These are phyloP conservation scores for Cinnamomum chago DNA, from an alignment of 164 flowering plant genomes.

Conservation along the genomic window DNA sequence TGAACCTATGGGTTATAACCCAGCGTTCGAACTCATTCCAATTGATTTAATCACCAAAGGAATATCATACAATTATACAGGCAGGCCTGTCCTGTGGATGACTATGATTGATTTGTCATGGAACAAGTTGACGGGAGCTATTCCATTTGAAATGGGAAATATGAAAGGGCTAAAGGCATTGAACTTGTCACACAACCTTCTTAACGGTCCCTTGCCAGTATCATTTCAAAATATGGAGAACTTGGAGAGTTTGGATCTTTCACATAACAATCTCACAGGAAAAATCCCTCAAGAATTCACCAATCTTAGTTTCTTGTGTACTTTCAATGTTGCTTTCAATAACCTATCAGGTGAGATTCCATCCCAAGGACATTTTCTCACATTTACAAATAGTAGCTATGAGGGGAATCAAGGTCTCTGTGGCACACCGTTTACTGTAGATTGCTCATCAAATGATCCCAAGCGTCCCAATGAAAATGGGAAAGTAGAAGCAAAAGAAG, in stretches of 20 bases:
- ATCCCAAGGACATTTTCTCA: not conserved
- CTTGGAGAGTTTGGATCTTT: slow-evolving; percentile 2
- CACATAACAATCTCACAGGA: not conserved
- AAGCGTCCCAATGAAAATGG: no score
- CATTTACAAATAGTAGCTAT: not conserved
- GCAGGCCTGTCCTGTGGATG: not conserved
- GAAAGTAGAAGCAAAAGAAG: not conserved
- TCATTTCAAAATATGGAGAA: not conserved
- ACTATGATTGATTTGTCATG: not conserved
- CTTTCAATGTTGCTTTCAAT: slow-evolving; percentile 3
- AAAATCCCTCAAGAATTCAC: not conserved
- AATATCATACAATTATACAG: not conserved
- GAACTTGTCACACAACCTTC: slow-evolving; percentile 9
- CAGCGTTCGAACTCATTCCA: no score
- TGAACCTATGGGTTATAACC: no score
- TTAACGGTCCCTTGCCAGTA: not conserved
- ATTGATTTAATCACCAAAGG: not conserved
- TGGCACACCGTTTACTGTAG: not conserved
- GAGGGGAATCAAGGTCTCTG: slow-evolving; percentile 4
- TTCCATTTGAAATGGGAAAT: slow-evolving; percentile 3
- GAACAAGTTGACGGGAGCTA: not conserved
- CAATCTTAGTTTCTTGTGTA: not conserved
- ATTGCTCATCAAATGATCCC: not conserved
- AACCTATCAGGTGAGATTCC: not conserved
- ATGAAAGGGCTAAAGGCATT: not conserved